Base-by-base conservation (phyloP, 139 green algal genomes). In the Trebouxia sp. region DNA sequence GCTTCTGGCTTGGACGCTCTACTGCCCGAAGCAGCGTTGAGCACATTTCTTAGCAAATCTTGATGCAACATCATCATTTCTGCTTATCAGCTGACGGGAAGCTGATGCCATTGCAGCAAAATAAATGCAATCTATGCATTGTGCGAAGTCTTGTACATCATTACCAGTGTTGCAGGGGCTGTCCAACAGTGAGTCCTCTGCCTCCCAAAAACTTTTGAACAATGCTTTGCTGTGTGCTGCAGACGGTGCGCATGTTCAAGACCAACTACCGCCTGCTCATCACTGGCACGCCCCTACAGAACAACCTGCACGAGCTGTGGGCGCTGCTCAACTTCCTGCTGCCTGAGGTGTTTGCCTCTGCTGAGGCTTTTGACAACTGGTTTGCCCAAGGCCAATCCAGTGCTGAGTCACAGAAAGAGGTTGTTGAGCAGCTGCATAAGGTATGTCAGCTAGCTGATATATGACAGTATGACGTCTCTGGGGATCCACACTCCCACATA, bases 271-370 rank as follows among this genome's bases (percentile, higher is more conserved):
- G 95, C 45, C 90, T 98, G 85, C 93, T 99, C 53, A 98, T 99
- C 89, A 99, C 97, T 0, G 78, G 80, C 5, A 84, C 80, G 41
- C 80, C 80, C 30, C 80, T 84, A 28, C 93, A 96, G 85, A 96
- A 99, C 88, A 99, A 99, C 89, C 90, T 98, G 80, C 95, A 98
- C 87, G 95, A 98, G 91, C 94, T 99, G 70, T 99, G 97, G 97
- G 96, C 97, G 28, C 91, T 99, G 81, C 93, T 99, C 82, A 99
- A 99, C 90, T 99, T 99, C 83, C 88, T 99, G 87, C 92, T 99
- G 83, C 97, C 97, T 0, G 96, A 99, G 87, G 76, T 85, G 32
- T 85, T 85, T 42, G 74, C 81, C 80, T 90, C 78, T 62, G 91
- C 92, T 14, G 96, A 99, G 78, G 93, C 94, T 86, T 99, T 99